A percentile compares a stretch with the other conserved stretches of the same genome.
These are phyloP conservation scores for Croton setiger DNA, from an alignment of 441 rosid genomes.

Conservation along the genomic window DNA sequence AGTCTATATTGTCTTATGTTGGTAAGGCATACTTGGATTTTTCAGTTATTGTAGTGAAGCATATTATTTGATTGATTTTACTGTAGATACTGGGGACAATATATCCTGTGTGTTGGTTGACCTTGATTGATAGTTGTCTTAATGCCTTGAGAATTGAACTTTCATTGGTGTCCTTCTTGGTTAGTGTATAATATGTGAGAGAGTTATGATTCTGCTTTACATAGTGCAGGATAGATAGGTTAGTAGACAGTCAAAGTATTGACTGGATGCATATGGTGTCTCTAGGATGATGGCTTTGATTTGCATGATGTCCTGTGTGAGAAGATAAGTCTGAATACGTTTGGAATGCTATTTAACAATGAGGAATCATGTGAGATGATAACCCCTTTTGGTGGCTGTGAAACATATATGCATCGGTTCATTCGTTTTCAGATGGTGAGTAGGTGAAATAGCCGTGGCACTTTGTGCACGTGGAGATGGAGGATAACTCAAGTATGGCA, in stretches of 20 bases:
- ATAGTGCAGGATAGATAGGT: neutral
- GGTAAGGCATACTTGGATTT: constrained; percentile 5
- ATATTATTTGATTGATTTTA: neutral
- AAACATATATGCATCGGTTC: neutral
- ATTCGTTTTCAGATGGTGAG: neutral
- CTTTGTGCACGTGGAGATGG: neutral
- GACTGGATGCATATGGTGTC: neutral
- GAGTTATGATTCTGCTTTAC: neutral
- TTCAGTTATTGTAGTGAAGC: constrained; percentile 5
- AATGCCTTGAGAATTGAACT: neutral
- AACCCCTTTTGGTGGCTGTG: neutral
- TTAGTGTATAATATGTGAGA: neutral
- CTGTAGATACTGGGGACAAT: constrained; percentile 5
- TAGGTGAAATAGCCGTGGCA: neutral
- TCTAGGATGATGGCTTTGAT: neutral
- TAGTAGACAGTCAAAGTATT: neutral
- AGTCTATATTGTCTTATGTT: neutral
- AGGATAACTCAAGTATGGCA: neutral
- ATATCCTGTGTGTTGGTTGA: neutral
- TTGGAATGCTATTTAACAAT: neutral
- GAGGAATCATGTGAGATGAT: neutral
- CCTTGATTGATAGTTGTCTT: neutral
- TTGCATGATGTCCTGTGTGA: neutral
- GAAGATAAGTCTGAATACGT: neutral
- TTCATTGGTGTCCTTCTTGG: neutral